Conservation (phyloP, 139 green algal species). For the Haematococcus sp. region DNA sequence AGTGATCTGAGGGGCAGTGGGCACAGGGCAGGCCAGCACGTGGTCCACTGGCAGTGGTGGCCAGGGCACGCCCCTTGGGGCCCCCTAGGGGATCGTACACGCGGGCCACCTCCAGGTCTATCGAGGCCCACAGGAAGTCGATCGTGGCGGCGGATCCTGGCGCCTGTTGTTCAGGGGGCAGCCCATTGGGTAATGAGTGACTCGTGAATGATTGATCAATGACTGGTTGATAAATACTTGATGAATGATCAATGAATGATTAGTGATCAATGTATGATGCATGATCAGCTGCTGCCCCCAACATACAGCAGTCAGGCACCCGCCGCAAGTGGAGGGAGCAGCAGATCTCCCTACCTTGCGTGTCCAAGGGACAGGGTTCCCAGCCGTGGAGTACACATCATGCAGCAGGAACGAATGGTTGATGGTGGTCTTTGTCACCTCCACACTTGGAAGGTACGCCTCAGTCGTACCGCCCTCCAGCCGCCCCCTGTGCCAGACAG, state of each 20-base stretch:
- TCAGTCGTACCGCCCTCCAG: slow-evolving; percentile 51
- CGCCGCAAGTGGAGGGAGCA: too few species aligned
- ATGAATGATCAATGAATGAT: too few species aligned
- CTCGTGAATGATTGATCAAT: too few species aligned
- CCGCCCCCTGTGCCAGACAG: slow-evolving; percentile 23
- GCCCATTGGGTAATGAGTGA: too few species aligned
- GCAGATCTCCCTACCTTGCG: too few species aligned
- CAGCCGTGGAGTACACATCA: slow-evolving; percentile 7
- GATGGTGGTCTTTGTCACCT: slow-evolving; percentile 28
- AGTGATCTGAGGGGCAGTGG: slow-evolving; percentile 46
- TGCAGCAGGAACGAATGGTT: slow-evolving; percentile 45
- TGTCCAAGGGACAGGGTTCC: too few species aligned
- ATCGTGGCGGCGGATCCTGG: slow-evolving; percentile 20
- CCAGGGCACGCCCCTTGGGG: slow-evolving; percentile 9
- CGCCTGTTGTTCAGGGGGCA: slow-evolving; percentile 20
- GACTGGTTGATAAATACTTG: too few species aligned
- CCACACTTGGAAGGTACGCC: slow-evolving; percentile 36
- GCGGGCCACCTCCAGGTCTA: slow-evolving; percentile 15
- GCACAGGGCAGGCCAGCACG: slow-evolving; percentile 39
- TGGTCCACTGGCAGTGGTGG: neutral
- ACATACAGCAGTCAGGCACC: too few species aligned
- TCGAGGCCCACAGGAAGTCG: slow-evolving; percentile 52
- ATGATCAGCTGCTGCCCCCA: too few species aligned
- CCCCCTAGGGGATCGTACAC: slow-evolving; percentile 22
- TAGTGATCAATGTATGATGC: too few species aligned